A percentile compares a stretch with the other conserved stretches of the same genome.
Conservation (phyloP, 169 alveolate species). For the Neospora caninum region DNA sequence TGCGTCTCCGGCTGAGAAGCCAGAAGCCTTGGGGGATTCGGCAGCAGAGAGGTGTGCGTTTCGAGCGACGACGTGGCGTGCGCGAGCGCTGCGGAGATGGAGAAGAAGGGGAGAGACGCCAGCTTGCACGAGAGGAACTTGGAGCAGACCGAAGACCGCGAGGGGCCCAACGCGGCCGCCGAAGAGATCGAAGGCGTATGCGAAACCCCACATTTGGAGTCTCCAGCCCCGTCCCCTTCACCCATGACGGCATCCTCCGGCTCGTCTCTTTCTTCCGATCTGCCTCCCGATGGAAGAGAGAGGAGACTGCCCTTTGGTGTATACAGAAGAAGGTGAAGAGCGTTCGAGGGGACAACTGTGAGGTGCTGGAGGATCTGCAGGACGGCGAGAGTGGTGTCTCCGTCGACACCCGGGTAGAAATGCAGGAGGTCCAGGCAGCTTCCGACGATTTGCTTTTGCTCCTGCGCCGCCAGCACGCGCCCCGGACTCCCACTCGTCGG, state of each 20-base stretch:
- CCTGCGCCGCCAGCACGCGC: slow-evolving; percentile 32
- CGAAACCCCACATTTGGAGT: background rate
- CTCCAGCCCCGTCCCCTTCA: background rate
- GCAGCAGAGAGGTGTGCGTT: background rate
- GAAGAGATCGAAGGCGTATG: background rate
- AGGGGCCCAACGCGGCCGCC: background rate
- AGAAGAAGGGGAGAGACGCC: background rate
- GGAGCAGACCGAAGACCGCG: background rate
- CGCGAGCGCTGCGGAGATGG: background rate
- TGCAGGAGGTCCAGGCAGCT: slow-evolving; percentile 40
- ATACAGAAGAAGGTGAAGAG: slow-evolving; percentile 50
- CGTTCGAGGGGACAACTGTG: slow-evolving; percentile 51
- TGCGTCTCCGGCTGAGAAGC: background rate
- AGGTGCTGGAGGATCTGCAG: slow-evolving; percentile 65
- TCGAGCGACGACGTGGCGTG: background rate
- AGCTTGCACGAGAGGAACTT: background rate
- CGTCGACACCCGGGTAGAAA: slow-evolving; percentile 57
- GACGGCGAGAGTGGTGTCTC: slow-evolving; percentile 39
- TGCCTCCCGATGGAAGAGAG: background rate
- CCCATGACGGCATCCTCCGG: background rate
- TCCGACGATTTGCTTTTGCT: slow-evolving; percentile 53
- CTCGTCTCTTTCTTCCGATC: background rate
- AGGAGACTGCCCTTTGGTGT: slow-evolving; percentile 38
- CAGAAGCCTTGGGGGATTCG: background rate
- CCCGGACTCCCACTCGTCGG: background rate